Percentiles rank a stretch among this genome's conserved stretches.
These are phyloP conservation scores for Fusarium nanum DNA, from an alignment of 2,329 filamentous ascomycete genomes.

Conservation along the genomic window DNA sequence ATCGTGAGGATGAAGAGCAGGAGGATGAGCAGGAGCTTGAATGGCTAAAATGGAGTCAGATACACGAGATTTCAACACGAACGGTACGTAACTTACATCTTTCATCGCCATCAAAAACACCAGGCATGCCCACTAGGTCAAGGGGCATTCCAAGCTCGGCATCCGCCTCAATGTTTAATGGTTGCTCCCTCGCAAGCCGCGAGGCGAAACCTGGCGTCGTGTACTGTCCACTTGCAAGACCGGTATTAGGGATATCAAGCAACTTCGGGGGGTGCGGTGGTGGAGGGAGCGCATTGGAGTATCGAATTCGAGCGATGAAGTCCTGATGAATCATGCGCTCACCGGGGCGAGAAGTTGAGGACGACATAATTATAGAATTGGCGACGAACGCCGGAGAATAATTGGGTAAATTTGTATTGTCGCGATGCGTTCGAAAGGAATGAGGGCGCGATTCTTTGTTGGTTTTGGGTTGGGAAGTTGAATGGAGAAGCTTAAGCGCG, in stretches of 20 bases:
- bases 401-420: conserved; percentile 8
- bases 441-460: conserved; percentile 11
- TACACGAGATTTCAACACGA: neutral
- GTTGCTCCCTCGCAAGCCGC: conserved; percentile 88
- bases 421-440: conserved; percentile 4
- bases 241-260: conserved; percentile 94
- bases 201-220: conserved; percentile 92
- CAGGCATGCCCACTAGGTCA: conserved; percentile 93
- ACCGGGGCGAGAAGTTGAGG: conserved; percentile 54
- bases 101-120: conserved; percentile 95
- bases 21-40: conserved; percentile 78
- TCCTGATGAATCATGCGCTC: conserved; percentile 85
- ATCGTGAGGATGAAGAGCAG: conserved; percentile 84
- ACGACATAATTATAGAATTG: conserved; percentile 36
- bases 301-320: conserved; percentile 95
- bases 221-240: conserved; percentile 86
- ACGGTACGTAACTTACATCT: conserved; percentile 68
- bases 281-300: conserved; percentile 94
- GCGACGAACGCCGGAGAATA: conserved; percentile 20
- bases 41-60: conserved; percentile 70
- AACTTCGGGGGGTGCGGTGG: conserved; percentile 96
- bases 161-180: conserved; percentile 96
- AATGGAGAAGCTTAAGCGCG: conserved; percentile 39
- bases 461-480: conserved; percentile 15
- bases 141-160: conserved; percentile 98